A percentile compares a stretch with the other conserved stretches of the same genome.
phyloP scores from a whole-genome alignment of 208 protist genomes.

The Acanthamoeba sp. region DNA sequence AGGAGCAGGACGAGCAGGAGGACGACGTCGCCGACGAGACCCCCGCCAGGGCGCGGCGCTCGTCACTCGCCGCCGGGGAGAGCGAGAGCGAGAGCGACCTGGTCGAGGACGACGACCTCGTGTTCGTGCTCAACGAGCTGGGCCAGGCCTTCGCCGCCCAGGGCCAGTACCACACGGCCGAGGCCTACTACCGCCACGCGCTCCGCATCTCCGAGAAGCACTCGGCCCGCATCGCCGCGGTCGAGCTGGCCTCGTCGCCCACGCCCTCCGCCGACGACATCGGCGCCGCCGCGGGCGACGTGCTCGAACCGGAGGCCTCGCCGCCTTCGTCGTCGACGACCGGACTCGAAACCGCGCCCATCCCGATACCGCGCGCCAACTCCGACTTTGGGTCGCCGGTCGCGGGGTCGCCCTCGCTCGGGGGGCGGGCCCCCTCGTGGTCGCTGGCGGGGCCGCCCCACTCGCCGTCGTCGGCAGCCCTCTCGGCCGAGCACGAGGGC shows the following conservation, averaged over 20 bases:
- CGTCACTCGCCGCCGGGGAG: neutral
- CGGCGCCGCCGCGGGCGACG: neutral
- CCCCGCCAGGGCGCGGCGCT: neutral
- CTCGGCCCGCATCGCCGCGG: neutral
- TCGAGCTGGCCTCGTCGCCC: neutral
- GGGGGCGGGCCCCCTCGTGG: neutral
- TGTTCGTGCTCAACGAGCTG: conserved; percentile 59
- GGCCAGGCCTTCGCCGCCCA: conserved; percentile 21
- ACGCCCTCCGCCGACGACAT: neutral
- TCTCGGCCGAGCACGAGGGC: neutral
- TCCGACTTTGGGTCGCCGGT: neutral
- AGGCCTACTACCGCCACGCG: neutral
- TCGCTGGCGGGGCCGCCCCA: too few species aligned
- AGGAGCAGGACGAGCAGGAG: neutral
- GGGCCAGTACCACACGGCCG: conserved; percentile 34
- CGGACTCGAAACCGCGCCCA: neutral
- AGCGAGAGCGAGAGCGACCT: neutral
- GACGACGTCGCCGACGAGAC: neutral
- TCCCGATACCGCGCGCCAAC: neutral
- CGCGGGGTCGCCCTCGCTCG: neutral
- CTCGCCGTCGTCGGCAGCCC: neutral
- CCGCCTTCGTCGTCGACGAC: neutral
- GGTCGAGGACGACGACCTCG: conserved; percentile 40
- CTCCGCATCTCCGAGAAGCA: conserved; percentile 48
- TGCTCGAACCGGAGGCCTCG: neutral